A percentile compares a stretch with the other conserved stretches of the same genome.
These are phyloP conservation scores for Chrysophaeum taylorii DNA, from an alignment of 352 stramenopile genomes.

Conservation along the genomic window DNA sequence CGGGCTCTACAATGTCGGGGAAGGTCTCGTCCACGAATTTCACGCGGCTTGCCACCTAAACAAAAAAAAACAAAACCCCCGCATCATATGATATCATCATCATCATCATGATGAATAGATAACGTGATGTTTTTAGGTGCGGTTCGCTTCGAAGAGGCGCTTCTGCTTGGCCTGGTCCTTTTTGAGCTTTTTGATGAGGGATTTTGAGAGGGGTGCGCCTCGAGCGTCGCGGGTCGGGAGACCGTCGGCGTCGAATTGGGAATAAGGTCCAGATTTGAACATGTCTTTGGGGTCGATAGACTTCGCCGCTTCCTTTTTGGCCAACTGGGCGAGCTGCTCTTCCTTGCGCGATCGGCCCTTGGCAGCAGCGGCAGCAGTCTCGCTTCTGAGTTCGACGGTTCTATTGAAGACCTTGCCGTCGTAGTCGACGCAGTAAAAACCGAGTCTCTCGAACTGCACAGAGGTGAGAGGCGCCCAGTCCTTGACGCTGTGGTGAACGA, in stretches of 20 bases:
- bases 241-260: slow-evolving; percentile 71
- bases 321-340: slow-evolving; percentile 61
- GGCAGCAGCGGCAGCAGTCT: slow-evolving; percentile 42
- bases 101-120: too few relatives aligned
- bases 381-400: slow-evolving; percentile 84
- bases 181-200: slow-evolving; percentile 86
- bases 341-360: slow-evolving; percentile 57
- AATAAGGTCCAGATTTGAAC: slow-evolving; percentile 62
- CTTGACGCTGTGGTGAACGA: slow-evolving; percentile 46
- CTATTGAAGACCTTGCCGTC: slow-evolving; percentile 93
- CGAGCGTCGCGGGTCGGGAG: slow-evolving; percentile 82
- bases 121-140: too few relatives aligned
- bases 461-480: too few relatives aligned
- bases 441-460: slow-evolving; percentile 95
- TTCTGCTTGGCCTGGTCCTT: slow-evolving; percentile 94
- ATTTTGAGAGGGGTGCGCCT: slow-evolving; percentile 87
- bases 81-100: too few relatives aligned
- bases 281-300: slow-evolving; percentile 80
- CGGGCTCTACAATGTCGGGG: too few relatives aligned
- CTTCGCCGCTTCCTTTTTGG: slow-evolving; percentile 82
- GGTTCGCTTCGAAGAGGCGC: slow-evolving; percentile 38
- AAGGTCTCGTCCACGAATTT: too few relatives aligned
- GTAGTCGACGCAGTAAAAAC: slow-evolving; percentile 92
- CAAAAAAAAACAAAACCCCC: too few relatives aligned
- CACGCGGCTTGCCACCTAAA: too few relatives aligned